Percentiles rank a stretch among this genome's conserved stretches.
Conservation (phyloP, 805 yeast genomes). For the Millerago galiae region DNA sequence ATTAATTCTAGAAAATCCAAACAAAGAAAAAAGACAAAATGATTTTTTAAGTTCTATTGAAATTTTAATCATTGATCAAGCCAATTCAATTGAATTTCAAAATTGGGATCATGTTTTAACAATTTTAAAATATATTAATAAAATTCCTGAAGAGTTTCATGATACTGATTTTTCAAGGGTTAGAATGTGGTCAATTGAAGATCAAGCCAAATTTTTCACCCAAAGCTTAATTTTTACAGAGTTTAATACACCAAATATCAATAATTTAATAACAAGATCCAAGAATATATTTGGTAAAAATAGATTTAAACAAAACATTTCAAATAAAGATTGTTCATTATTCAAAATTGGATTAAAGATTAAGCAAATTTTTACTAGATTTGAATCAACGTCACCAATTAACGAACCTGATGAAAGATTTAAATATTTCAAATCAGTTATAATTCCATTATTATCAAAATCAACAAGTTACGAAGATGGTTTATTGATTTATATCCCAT, state of each 20-base stretch:
- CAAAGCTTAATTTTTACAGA: constrained; percentile 77
- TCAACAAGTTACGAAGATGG: constrained; percentile 65
- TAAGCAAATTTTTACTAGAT: constrained; percentile 65
- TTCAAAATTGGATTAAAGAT: constrained; percentile 60
- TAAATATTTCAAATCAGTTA: constrained; percentile 66
- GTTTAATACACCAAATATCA: constrained; percentile 75
- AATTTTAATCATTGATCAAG: constrained; percentile 69
- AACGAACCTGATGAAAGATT: constrained; percentile 81
- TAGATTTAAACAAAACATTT: constrained; percentile 43
- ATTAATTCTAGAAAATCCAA: constrained; percentile 64
- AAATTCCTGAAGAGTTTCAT: constrained; percentile 71
- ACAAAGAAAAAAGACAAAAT: constrained; percentile 51
- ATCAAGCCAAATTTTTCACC: constrained; percentile 62
- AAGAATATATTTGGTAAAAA: constrained; percentile 54
- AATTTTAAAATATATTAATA: constrained; percentile 62
- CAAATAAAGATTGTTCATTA: constrained; percentile 47
- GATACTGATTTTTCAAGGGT: constrained; percentile 88
- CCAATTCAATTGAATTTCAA: constrained; percentile 85
- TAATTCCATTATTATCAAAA: constrained; percentile 63
- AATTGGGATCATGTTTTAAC: constrained; percentile 81
- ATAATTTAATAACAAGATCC: constrained; percentile 48
- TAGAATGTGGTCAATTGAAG: constrained; percentile 88
- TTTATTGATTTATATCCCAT: constrained; percentile 72
- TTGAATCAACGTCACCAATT: constrained; percentile 47
- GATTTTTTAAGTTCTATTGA: constrained; percentile 91